Evolutionary conservation across 1,284 basidiomycete genomes (phyloP), one percentile per base, ranked within the genome.

Genomic region (Anthracocystis panici-leucophaei): DNA sequence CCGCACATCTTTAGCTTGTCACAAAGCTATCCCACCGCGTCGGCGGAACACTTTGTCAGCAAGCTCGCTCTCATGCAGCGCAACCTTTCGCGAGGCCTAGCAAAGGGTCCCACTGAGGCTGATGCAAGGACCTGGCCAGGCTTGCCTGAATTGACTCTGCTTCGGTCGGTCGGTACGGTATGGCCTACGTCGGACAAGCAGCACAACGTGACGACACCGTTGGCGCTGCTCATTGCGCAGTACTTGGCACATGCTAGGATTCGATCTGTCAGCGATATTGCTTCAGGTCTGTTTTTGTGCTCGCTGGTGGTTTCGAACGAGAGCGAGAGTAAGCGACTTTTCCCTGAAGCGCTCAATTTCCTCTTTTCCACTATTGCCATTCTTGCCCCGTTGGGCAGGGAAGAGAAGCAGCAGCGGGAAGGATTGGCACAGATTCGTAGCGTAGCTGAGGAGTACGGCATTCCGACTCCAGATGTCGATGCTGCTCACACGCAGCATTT

Each of bases 181-280:
- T 99, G 95, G 95, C 92, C 95, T 1, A 95, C 95, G 0, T 96
- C 93, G 83, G 97, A 99, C 86, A 90, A 95, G 86, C 92, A 91
- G 62, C 95, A 99, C 85, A 90, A 91, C 0, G 94, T 99, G 52
- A 88, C 93, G 23, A 92, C 93, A 0, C 94, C 95, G 0, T 89
- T 95, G 0, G 89, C 93, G 51, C 86, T 98, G 23, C 89, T 99
- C 51, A 93, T 97, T 87, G 93, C 92, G 1, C 92, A 95, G 57
- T 99, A 98, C 84, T 90, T 99, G 16, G 91, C 91, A 4, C 89
- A 99, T 46, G 89, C 91, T 52, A 91, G 94, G 5, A 89, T 99
- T 6, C 89, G 95, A 50, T 90, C 89, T 9, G 82, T 92, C 10
- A 74, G 86, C 12, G 95, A 99, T 85, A 80, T 98, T 48, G 89